Conservation (phyloP, 345 rosid species). For the Adansonia digitata region DNA sequence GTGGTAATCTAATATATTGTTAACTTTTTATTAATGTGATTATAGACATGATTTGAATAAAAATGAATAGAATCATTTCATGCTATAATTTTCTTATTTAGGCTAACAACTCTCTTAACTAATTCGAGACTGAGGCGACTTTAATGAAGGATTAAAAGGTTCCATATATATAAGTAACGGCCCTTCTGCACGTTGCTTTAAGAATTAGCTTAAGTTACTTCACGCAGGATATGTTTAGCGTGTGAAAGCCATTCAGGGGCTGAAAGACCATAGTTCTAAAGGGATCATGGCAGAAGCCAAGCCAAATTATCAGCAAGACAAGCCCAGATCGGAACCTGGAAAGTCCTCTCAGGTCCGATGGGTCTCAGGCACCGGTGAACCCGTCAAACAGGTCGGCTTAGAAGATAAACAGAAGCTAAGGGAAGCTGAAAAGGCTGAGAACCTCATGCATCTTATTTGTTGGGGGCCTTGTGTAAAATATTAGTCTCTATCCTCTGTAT, state of each 20-base stretch:
- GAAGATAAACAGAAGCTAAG: constrained; percentile 4
- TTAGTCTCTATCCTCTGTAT: background rate
- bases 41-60: too few relatives aligned
- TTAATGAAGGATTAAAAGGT: background rate
- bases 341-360: background rate
- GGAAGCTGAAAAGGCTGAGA: constrained; percentile 12
- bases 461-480: constrained; percentile 1
- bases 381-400: background rate
- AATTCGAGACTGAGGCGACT: too few relatives aligned
- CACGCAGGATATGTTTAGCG: constrained; percentile 1
- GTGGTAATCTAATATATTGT: background rate
- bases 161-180: background rate
- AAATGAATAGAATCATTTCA: too few relatives aligned
- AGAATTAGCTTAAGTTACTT: background rate
- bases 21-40: too few relatives aligned
- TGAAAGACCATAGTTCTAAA: background rate
- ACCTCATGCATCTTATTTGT: constrained; percentile 6
- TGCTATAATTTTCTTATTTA: background rate
- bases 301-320: background rate
- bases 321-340: background rate
- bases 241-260: background rate
- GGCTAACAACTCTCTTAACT: background rate
- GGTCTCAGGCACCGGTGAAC: background rate
- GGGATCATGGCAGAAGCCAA: background rate
- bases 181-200: background rate